Percentiles rank a stretch among this genome's conserved stretches.
Conservation (phyloP, 106 monocot species). For the Dioscorea zingiberensis region DNA sequence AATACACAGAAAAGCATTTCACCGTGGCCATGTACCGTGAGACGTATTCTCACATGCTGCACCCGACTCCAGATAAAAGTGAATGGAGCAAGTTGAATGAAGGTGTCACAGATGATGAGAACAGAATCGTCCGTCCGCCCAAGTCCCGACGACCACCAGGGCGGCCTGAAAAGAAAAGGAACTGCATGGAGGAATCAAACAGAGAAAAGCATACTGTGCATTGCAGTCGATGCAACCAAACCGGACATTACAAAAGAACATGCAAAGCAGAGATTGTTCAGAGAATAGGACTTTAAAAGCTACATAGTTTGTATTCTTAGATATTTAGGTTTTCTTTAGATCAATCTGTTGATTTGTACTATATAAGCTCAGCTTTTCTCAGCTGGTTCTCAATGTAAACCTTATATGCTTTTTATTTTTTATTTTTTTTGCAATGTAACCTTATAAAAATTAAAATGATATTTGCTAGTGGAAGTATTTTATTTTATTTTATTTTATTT, state of each 20-base stretch:
- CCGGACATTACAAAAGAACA: conserved; percentile 72
- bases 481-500: no score
- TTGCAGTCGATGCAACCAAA: conserved; percentile 69
- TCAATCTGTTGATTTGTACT: no score
- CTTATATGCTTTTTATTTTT: no score
- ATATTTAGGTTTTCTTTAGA: no score
- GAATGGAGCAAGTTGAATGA: conserved; percentile 30
- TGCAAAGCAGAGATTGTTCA: conserved; percentile 34
- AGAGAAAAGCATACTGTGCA: conserved; percentile 54
- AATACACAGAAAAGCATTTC: conserved; percentile 39
- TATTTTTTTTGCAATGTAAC: no score
- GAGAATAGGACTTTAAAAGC: conserved; percentile 6
- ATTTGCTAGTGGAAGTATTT: no score
- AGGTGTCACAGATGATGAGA: conserved; percentile 11
- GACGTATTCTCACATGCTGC: conserved; percentile 32
- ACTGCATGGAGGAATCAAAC: conserved; percentile 19
- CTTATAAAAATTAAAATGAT: no score
- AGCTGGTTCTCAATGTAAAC: no score
- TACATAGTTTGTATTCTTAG: no score
- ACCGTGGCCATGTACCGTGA: conserved; percentile 31
- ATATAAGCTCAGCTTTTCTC: no score
- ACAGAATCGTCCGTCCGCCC: conserved; percentile 35
- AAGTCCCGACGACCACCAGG: conserved; percentile 57
- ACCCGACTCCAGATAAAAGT: conserved; percentile 31
- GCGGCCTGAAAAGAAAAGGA: conserved; percentile 54